Conservation (phyloP, 805 yeast species). For the Helenozyma baotianmanensis region DNA sequence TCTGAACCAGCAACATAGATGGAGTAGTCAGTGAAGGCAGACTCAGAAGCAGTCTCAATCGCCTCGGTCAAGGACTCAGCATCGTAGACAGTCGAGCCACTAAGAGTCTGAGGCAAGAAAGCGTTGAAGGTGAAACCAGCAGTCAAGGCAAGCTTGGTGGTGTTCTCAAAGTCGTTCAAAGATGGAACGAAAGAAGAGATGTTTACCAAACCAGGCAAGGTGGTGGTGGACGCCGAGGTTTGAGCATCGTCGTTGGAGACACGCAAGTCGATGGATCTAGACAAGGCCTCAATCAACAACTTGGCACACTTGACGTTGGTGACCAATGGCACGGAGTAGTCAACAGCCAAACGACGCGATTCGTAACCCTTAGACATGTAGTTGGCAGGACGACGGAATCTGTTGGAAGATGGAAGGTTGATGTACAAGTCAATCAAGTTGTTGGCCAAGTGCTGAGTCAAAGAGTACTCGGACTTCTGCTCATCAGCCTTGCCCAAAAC, state of each 20-base stretch:
- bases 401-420: slow-evolving; percentile 93
- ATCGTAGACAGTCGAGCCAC: slow-evolving; percentile 63
- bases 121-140: slow-evolving; percentile 88
- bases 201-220: slow-evolving; percentile 84
- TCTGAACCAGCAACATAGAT: slow-evolving; percentile 81
- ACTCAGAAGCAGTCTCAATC: slow-evolving; percentile 47
- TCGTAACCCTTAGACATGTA: slow-evolving; percentile 96
- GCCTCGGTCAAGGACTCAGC: slow-evolving; percentile 63
- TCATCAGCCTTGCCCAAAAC: slow-evolving; percentile 68
- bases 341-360: slow-evolving; percentile 99
- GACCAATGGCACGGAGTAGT: slow-evolving; percentile 94
- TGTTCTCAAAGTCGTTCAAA: slow-evolving; percentile 60
- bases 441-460: slow-evolving; percentile 94
- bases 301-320: slow-evolving; percentile 98
- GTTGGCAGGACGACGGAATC: slow-evolving; percentile 98
- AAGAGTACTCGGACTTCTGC: slow-evolving; percentile 88
- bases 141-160: slow-evolving; percentile 66
- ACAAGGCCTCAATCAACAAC: slow-evolving; percentile 88
- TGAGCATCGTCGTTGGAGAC: slow-evolving; percentile 81
- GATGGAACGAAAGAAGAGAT: slow-evolving; percentile 75
- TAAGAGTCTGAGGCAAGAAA: slow-evolving; percentile 65
- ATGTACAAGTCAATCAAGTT: slow-evolving; percentile 94
- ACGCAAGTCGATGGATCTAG: slow-evolving; percentile 63
- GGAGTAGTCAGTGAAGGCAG: slow-evolving; percentile 77
- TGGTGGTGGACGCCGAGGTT: slow-evolving; percentile 78